A percentile compares a stretch with the other conserved stretches of the same genome.
Evolutionary conservation across 192 early-diverging fungal genomes (phyloP).

Genomic region (Diversispora epigaea): DNA sequence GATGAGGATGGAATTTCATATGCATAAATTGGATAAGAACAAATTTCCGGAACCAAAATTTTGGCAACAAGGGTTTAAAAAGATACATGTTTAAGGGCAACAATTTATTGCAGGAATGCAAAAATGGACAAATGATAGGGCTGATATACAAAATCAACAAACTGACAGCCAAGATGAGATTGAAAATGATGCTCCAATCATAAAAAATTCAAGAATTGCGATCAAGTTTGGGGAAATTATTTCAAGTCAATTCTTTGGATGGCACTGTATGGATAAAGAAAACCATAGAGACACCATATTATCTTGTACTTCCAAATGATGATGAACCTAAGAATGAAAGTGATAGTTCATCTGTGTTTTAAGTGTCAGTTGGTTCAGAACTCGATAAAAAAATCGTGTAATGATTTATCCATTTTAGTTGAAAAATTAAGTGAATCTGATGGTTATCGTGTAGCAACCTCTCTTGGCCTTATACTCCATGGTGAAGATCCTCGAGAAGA

Average conservation of each 20-base stretch:
- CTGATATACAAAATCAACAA: constrained; percentile 13
- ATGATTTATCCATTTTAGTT: constrained; percentile 18
- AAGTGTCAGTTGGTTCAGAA: constrained; percentile 11
- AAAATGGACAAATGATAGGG: not conserved
- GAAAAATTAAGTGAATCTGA: constrained; percentile 25
- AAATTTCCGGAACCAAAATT: constrained; percentile 1
- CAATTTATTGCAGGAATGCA: constrained; percentile 4
- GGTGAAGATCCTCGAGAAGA: constrained; percentile 24
- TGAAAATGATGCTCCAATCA: constrained; percentile 13
- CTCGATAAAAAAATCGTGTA: constrained; percentile 4
- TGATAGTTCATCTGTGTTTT: constrained; percentile 10
- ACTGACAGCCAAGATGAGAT: constrained; percentile 4
- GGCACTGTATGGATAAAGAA: constrained; percentile 12
- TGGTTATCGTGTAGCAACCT: not conserved
- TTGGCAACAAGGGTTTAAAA: not conserved
- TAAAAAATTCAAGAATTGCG: constrained; percentile 19
- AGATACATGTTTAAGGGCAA: not conserved
- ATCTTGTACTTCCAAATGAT: constrained; percentile 29
- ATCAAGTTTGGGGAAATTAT: constrained; percentile 17
- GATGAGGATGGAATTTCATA: no score
- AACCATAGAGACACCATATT: not conserved
- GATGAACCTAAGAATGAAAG: not conserved
- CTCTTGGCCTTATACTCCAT: constrained; percentile 21
- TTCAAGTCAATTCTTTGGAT: not conserved
- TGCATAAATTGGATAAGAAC: constrained; percentile 4